Conservation (phyloP, 345 rosid species). For the Eucalyptus curtisii region DNA sequence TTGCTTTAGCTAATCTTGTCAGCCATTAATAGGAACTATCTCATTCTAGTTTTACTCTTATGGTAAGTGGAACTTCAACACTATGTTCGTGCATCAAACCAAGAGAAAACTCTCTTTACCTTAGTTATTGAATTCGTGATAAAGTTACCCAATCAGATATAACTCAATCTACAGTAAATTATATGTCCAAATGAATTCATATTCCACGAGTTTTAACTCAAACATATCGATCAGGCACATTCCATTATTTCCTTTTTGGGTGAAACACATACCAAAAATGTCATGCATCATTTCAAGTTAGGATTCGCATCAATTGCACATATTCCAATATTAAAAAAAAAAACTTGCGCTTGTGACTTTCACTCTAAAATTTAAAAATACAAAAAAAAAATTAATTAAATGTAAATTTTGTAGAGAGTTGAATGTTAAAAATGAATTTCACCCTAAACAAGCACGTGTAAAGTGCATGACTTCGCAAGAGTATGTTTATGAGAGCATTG, state of each 20-base stretch:
- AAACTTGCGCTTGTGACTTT: background rate
- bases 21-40: background rate
- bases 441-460: background rate
- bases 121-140: background rate
- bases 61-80: background rate
- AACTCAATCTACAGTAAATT: background rate
- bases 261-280: background rate
- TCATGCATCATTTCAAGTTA: background rate
- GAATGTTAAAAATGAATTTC: background rate
- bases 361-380: background rate
- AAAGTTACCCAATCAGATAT: background rate
- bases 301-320: background rate
- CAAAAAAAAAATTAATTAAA: background rate
- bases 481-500: background rate
- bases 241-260: background rate
- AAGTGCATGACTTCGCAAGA: background rate
- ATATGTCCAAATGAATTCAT: background rate
- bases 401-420: background rate
- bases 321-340: background rate
- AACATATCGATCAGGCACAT: accelerated
- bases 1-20: background rate
- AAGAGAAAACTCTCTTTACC: background rate
- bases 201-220: background rate
- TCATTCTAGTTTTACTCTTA: background rate
- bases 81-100: background rate